Evolutionary conservation across 2,329 filamentous ascomycete species (phyloP), one percentile per base, ranked within the genome.

Genomic region (Penicillium sp.): DNA sequence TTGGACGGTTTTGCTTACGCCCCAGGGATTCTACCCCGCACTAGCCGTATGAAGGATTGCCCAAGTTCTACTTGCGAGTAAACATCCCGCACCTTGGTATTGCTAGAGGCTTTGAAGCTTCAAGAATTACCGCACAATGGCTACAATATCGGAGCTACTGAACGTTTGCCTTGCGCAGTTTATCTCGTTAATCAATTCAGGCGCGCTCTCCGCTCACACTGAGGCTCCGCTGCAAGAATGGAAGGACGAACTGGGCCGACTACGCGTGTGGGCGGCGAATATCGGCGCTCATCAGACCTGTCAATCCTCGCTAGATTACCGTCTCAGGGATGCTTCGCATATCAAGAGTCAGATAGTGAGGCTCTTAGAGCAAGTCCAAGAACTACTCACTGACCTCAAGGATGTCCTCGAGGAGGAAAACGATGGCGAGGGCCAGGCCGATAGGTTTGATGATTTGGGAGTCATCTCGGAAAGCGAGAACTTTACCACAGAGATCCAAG

Each of bases 231-330:
- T 31, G 34, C 12, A 35, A 8, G n/a, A 41, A 2, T 70, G 65
- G 68, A 17, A 49, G 12, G 66, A 68, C 51, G 67, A 70, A 47
- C 48, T 68, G 0, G 67, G 67, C 0, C 52, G 68, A 34, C 42
- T 70, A 2, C 64, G 63, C 7, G 37, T 73, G 0, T 75, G 73
- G 72, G 64, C 66, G n/a, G 66, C 57, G 1, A 75, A 75, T 55
- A 69, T 73, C 34, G 73, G 71, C 2, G 73, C 73, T 7, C 69
- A 71, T 57, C 68, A 69, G 34, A 58, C 35, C 1, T 67, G 67
- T 0, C 63, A 66, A 22, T 64, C 64, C 0, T 75, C 73, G 1
- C 60, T 75, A 1, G 73, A 76, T 15, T 69, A 71, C 51, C 65
- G 71, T 2, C 58, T 75, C 1, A 54, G 71, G 15, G 71, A 73